These are phyloP conservation scores for Rutstroemia sp. DNA, from an alignment of 2,329 filamentous ascomycete genomes.

Conservation along the genomic window DNA sequence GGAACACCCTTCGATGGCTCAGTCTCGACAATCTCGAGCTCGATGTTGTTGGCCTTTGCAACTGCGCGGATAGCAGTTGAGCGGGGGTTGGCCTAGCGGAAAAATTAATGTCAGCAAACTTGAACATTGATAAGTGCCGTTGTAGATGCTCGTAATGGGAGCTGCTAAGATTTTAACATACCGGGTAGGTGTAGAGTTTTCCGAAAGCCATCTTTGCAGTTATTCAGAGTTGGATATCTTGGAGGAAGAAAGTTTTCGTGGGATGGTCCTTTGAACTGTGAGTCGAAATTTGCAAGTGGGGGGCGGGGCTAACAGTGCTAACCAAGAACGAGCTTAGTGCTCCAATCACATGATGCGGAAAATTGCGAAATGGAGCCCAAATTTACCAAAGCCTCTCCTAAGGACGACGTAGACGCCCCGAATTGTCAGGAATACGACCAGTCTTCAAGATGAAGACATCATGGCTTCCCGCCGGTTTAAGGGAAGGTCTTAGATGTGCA, in stretches of 20 bases:
- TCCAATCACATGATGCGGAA: slow-evolving; percentile 3
- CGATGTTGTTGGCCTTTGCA: slow-evolving; percentile 95
- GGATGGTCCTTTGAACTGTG: slow-evolving; percentile 2
- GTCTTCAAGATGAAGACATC: slow-evolving; percentile 27
- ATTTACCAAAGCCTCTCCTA: neutral
- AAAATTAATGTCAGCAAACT: slow-evolving; percentile 14
- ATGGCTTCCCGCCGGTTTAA: slow-evolving; percentile 23
- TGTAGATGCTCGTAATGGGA: neutral
- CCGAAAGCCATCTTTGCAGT: slow-evolving; percentile 74
- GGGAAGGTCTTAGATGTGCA: slow-evolving; percentile 22
- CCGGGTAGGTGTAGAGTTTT: slow-evolving; percentile 86
- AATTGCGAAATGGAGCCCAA: slow-evolving; percentile 4
- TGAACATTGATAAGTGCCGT: neutral
- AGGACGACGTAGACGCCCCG: neutral
- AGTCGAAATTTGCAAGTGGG: slow-evolving; percentile 9
- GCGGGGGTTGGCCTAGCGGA: slow-evolving; percentile 73
- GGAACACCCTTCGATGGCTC: slow-evolving; percentile 56
- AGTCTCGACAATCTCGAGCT: slow-evolving; percentile 76
- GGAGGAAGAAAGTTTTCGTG: slow-evolving; percentile 7
- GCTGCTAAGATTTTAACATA: slow-evolving; percentile 35
- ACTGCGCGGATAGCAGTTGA: slow-evolving; percentile 83
- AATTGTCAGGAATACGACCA: neutral
- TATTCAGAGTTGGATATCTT: slow-evolving; percentile 12
- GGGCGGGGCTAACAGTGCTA: slow-evolving; percentile 2
- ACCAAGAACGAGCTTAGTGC: neutral